phyloP scores from a whole-genome alignment of 345 rosid genomes.

The Laguncularia racemosa region DNA sequence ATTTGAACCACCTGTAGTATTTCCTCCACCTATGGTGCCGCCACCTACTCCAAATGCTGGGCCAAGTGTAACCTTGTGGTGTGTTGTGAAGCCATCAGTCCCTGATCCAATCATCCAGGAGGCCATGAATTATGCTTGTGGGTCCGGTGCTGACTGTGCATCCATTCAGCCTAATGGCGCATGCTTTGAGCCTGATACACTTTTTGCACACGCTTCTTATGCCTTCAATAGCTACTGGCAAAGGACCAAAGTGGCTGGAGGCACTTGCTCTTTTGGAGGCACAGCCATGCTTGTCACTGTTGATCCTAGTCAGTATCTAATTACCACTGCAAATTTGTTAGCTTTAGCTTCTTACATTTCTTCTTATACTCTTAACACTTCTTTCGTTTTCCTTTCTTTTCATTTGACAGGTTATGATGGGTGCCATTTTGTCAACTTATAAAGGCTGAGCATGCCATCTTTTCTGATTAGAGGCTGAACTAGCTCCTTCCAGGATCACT shows the following conservation, averaged over 20 bases:
- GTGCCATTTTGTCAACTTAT: slow-evolving; percentile 37
- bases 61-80: slow-evolving; percentile 59
- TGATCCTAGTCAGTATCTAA: slow-evolving; percentile 63
- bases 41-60: slow-evolving; percentile 43
- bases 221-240: slow-evolving; percentile 97
- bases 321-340: background rate
- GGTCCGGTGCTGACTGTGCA: slow-evolving; percentile 77
- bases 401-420: slow-evolving; percentile 42
- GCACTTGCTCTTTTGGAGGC: slow-evolving; percentile 89
- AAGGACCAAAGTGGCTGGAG: slow-evolving; percentile 63
- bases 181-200: slow-evolving; percentile 68
- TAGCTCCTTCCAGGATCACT: no score
- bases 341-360: background rate
- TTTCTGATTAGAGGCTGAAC: background rate
- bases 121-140: slow-evolving; percentile 95
- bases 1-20: slow-evolving; percentile 67
- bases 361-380: background rate
- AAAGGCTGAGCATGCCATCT: background rate
- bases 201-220: slow-evolving; percentile 80
- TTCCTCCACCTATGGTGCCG: slow-evolving; percentile 70
- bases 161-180: slow-evolving; percentile 58
- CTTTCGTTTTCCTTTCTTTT: background rate
- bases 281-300: slow-evolving; percentile 82
- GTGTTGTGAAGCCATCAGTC: slow-evolving; percentile 89
- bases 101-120: slow-evolving; percentile 92